Evolutionary conservation across 306 rosid genomes (phyloP).

Genomic region (Parietaria judaica): DNA sequence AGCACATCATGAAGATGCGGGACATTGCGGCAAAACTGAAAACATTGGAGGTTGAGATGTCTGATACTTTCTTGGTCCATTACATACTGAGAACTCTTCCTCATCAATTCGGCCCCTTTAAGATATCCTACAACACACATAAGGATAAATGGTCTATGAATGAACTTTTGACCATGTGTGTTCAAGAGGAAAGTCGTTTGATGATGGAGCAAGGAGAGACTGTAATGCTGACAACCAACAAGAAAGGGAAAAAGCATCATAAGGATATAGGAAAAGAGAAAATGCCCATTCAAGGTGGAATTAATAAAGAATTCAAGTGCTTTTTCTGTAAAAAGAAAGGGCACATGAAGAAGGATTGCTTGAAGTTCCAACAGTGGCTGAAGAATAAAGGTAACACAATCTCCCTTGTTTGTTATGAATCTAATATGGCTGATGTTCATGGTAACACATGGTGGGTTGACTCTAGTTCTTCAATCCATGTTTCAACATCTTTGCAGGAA

Average conservation of each 20-base stretch:
- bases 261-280: not conserved
- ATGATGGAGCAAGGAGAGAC: not conserved
- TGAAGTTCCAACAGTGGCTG: not conserved
- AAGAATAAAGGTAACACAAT: not conserved
- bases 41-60: slow-evolving; percentile 1
- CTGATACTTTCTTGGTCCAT: slow-evolving; percentile 1
- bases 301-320: not conserved
- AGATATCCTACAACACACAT: not conserved
- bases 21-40: not conserved
- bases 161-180: slow-evolving; percentile 14
- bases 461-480: not conserved
- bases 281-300: not conserved
- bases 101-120: not conserved
- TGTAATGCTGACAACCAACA: not conserved
- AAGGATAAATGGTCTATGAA: slow-evolving; percentile 1
- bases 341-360: slow-evolving; percentile 3
- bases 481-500: not conserved
- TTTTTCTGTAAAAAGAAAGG: slow-evolving; percentile 1
- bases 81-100: not conserved
- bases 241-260: not conserved
- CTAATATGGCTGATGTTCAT: not conserved
- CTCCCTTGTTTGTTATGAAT: slow-evolving; percentile 4
- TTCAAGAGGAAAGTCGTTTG: not conserved
- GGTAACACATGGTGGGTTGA: slow-evolving; percentile 10
- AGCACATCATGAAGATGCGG: slow-evolving; percentile 7